Base-by-base conservation (phyloP, 495 filamentous ascomycete species). In the Viridothelium virens region DNA sequence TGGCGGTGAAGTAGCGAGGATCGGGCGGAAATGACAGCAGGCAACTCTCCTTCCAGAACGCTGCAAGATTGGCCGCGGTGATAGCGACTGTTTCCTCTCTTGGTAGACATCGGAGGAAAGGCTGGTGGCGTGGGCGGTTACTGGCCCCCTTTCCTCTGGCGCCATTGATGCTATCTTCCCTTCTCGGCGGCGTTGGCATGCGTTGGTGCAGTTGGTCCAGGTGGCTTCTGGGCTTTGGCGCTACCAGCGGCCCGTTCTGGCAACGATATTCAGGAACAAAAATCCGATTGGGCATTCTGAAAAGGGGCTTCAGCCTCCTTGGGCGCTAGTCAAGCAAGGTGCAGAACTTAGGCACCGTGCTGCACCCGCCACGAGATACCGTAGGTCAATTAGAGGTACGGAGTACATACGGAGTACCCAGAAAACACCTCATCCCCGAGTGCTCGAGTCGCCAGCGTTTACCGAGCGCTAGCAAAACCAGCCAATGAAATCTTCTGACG, bases 221-320 rank as follows among this genome's bases (percentile, higher is more conserved):
- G 53, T 59, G 53, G 53, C 53, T 36, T 59, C 53, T 59, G 18
- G 2, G 25, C 25, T 59, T 7, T 25, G 25, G 25, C 25, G 25
- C 25, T 25, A 25, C 25, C 25, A 25, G 53, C 53, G 53, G 53
- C 53, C 7, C 11, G 11, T 59, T 34, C 25, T 18, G 25, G 31
- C n/a, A 59, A 59, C 5, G 53, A 59, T 59, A 5, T 36, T 59
- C 53, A 59, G 53, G 53, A 7, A 59, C 53, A 59, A 36, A 59
- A 0, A 7, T 7, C 53, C 31, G 53, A 59, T 59, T 59, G 53
- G 53, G 25, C 14, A 59, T n/a, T 7, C 6, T 4, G 53, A 36
- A 59, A 59, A 59, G 53, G 53, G 53, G 53, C 53, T 59, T 59
- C 53, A 59, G 31, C 53, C 53, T 59, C 53, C 53, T 14, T 18